Conservation (phyloP, 192 early-diverging fungal species). For the Rhizoclosmatium sp. region DNA sequence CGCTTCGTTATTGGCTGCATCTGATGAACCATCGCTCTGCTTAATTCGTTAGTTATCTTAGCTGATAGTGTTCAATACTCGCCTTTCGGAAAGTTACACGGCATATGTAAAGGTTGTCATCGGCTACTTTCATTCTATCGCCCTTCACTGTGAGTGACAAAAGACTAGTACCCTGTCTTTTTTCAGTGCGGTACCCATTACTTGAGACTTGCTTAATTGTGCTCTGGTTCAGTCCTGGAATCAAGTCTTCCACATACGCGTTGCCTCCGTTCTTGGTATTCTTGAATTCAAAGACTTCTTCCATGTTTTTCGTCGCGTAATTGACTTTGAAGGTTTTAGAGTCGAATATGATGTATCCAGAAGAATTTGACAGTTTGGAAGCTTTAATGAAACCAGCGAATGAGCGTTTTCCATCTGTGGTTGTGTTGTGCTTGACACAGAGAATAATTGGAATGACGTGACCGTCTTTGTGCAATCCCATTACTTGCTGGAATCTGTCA, state of each 20-base stretch:
- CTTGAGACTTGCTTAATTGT: not conserved
- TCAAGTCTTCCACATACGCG: conserved; percentile 4
- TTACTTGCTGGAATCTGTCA: conserved; percentile 47
- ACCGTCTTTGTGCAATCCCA: conserved; percentile 42
- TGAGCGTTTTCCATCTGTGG: conserved; percentile 27
- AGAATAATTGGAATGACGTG: conserved; percentile 41
- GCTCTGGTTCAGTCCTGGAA: conserved; percentile 10
- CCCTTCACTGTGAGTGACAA: not conserved
- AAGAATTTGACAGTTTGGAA: not conserved
- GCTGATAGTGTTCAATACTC: not conserved
- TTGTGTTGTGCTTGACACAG: conserved; percentile 46
- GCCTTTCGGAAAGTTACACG: not conserved
- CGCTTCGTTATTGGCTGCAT: not conserved
- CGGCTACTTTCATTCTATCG: conserved; percentile 3
- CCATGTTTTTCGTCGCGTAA: conserved; percentile 13
- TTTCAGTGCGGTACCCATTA: conserved; percentile 13
- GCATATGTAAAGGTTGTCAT: not conserved
- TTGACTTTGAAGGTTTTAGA: not conserved
- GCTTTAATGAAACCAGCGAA: conserved; percentile 42
- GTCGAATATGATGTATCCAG: conserved; percentile 44
- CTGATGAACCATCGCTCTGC: not conserved
- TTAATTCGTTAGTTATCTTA: too few relatives aligned
- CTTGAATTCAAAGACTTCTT: conserved; percentile 18
- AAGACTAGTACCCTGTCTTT: not conserved
- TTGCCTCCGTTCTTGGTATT: conserved; percentile 38